Evolutionary conservation across 306 rosid species (phyloP), one percentile per base, ranked within the genome.

Genomic region (Nissolia schottii): DNA sequence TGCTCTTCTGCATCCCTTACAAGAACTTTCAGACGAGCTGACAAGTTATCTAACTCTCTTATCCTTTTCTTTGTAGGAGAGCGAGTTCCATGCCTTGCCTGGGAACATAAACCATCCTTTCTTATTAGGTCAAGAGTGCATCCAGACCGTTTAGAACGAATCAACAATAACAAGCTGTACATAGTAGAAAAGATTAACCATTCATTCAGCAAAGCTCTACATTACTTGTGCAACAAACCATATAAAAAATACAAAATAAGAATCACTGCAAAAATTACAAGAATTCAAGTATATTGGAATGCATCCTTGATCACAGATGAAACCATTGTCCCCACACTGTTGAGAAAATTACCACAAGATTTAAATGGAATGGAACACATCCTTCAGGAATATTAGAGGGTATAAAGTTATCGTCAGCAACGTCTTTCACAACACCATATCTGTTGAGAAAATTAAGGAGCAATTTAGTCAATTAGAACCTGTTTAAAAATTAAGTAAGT

Each of bases 81-180:
- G 22, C 97, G 96, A 40, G 98, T 94, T 76, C 98, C 98, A 70
- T 94, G 98, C 80, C 98, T 94, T 12, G 97, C 92, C 98, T 94
- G 84, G 40, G 37, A 75, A 82, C 16, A 38, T 0, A 57, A 64
- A 83, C 23, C 19, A 24, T 28, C 46, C 37, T 31, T 55, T 32
- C 19, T 51, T 22, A 48, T 27, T 58, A 32, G 37, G 27, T 24
- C 4, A 11, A 27, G 65, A 61, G 58, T 13, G 5, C 7, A 14
- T 4, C 64, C 48, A 71, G 34, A 58, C 43, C n/a, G 16, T 10
- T 40, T 18, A 53, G 23, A 62, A 20, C 37, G n/a, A 28, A 73
- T 14, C 32, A 60, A 61, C 3, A 64, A 53, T 9, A 67, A 66
- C 41, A 67, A 29, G 25, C 45, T 35, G 19, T 25, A 46, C 64